Base-by-base conservation (phyloP, 805 yeast species). In the Cyberlindnera amylophila region DNA sequence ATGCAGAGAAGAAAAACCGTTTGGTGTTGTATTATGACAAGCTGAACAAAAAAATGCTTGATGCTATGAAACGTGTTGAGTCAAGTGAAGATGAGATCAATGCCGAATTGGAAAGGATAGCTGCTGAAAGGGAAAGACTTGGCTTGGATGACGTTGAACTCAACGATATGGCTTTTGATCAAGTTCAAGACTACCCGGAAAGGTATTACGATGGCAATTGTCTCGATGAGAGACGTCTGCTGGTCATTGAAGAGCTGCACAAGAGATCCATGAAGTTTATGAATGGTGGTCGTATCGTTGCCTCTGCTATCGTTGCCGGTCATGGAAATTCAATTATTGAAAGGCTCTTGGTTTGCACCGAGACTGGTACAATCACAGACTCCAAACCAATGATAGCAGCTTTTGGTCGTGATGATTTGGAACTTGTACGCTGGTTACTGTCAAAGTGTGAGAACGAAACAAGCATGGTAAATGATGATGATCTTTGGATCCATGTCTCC, bases 401-500 rank as follows among this genome's bases (percentile, higher is more conserved):
- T 1, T 52, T 58, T 19, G 40, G 39, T 5, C 15, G 14, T 10
- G 34, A 38, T 15, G 43, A 50, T 18, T 3, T 43, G 8, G 36
- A 32, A 3, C 19, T 51, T 6, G 50, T 46, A 0, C 33, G 51
- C 9, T 54, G 60, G 60, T 13, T 52, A 12, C 19, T 53, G 19
- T n/a, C 41, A 5, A 29, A 38, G 9, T 32, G 36, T 26, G 40
- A 46, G 7, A 49, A 45, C 13, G 32, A 45, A 14, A 36, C 32
- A 1, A 32, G 38, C 12, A 13, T 54, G 36, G 27, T 47, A 4
- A 49, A 41, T 35, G 46, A 52, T 34, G 46, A 51, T 31, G 42
- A 35, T 11, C n/a, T 58, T 2, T 58, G 62, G 61, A 17, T 43
- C 1, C 41, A 40, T 26, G 46, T 54, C 2, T 26, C 44, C 7